Percentiles rank a stretch among this genome's conserved stretches.
Conservation (phyloP, 2,329 filamentous ascomycete species). For the Uncinocarpus reesii region DNA sequence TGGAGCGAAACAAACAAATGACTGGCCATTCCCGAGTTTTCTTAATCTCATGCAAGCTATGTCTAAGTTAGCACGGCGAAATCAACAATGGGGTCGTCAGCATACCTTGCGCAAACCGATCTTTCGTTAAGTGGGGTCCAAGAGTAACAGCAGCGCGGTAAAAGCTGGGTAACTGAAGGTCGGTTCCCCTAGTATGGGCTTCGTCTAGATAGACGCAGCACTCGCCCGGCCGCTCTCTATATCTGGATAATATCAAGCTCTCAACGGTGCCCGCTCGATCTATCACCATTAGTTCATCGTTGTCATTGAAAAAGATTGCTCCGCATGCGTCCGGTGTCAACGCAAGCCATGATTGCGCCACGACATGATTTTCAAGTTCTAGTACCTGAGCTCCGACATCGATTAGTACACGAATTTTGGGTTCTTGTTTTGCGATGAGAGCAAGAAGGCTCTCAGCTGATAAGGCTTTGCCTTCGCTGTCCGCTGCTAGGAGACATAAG, state of each 20-base stretch:
- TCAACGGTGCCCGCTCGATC: slow-evolving; percentile 12
- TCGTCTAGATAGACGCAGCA: slow-evolving; percentile 63
- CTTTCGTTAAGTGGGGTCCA: slow-evolving; percentile 55
- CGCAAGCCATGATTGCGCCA: slow-evolving; percentile 44
- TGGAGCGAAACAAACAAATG: slow-evolving; percentile 49
- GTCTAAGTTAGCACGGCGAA: slow-evolving; percentile 33
- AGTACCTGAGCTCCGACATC: slow-evolving; percentile 58
- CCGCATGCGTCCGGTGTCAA: slow-evolving; percentile 27
- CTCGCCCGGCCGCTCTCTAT: slow-evolving; percentile 45
- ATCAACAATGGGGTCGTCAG: slow-evolving; percentile 47
- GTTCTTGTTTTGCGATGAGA: slow-evolving; percentile 30
- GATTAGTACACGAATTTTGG: slow-evolving; percentile 47
- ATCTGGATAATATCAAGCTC: slow-evolving; percentile 46
- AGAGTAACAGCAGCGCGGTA: slow-evolving; percentile 59
- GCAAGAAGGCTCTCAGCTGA: slow-evolving; percentile 38
- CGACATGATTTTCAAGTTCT: slow-evolving; percentile 45
- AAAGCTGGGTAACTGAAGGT: slow-evolving; percentile 49
- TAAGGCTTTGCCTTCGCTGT: slow-evolving; percentile 17
- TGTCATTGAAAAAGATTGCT: slow-evolving; percentile 43
- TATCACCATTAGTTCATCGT: slow-evolving; percentile 14
- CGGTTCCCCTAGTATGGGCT: slow-evolving; percentile 58
- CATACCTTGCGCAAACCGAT: slow-evolving; percentile 57
- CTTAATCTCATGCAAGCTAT: slow-evolving; percentile 58
- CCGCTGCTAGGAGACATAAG: slow-evolving; percentile 11
- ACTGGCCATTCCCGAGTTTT: slow-evolving; percentile 55